A percentile compares a stretch with the other conserved stretches of the same genome.
phyloP scores from a whole-genome alignment of 1,139 yeast species.

The Wickerhamiella infanticola region DNA sequence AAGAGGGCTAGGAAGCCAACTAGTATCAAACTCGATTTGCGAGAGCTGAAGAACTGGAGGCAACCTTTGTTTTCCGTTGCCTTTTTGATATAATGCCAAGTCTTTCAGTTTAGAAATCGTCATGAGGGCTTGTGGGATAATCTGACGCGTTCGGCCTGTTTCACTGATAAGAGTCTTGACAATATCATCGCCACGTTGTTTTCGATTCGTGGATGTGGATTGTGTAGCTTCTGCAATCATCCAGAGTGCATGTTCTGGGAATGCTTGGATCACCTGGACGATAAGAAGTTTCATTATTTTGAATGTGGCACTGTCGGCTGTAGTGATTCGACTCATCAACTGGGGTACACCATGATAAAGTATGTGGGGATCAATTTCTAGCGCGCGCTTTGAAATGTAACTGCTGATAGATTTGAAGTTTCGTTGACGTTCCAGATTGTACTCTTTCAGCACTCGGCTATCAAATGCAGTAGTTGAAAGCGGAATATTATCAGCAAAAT shows the following conservation, averaged over 20 bases:
- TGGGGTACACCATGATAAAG: slow-evolving; percentile 87
- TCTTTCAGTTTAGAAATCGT: neutral
- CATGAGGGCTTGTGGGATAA: neutral
- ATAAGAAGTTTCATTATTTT: slow-evolving; percentile 43
- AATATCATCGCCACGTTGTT: slow-evolving; percentile 39
- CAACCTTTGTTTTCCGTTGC: neutral
- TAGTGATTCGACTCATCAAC: slow-evolving; percentile 62
- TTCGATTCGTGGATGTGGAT: slow-evolving; percentile 19
- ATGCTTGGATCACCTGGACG: slow-evolving; percentile 39
- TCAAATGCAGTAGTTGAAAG: neutral
- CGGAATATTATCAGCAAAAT: slow-evolving; percentile 31
- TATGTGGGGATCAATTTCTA: slow-evolving; percentile 19
- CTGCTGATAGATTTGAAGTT: neutral
- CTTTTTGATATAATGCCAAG: neutral
- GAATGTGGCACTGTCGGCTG: slow-evolving; percentile 42
- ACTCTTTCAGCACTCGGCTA: neutral
- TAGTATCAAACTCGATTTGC: slow-evolving; percentile 33
- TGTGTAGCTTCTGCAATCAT: slow-evolving; percentile 58
- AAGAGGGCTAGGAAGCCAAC: slow-evolving; percentile 43
- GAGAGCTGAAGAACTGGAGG: slow-evolving; percentile 14
- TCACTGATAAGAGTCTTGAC: slow-evolving; percentile 13
- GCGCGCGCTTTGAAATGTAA: neutral
- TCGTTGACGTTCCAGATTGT: neutral
- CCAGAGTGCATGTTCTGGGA: slow-evolving; percentile 81
- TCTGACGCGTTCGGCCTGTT: neutral